Conservation (phyloP, 2,329 filamentous ascomycete genomes). For the Sporothrix brasiliensis region DNA sequence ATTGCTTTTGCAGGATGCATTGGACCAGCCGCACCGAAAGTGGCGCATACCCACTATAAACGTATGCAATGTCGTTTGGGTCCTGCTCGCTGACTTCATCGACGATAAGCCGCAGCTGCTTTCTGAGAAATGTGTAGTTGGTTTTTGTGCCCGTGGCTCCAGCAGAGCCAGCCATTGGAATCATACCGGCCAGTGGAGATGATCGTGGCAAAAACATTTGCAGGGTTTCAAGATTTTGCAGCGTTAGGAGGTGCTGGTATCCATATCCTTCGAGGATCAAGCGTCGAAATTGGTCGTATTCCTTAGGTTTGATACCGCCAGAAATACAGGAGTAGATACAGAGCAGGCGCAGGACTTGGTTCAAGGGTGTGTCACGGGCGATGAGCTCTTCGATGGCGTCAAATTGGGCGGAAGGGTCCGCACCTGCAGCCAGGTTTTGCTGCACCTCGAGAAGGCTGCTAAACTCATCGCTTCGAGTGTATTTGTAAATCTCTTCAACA, state of each 20-base stretch:
- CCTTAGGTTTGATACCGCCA: conserved; percentile 83
- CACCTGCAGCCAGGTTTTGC: conserved; percentile 89
- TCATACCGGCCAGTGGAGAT: conserved; percentile 77
- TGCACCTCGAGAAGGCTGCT: conserved; percentile 88
- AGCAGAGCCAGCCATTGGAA: conserved; percentile 68
- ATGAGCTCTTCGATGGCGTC: conserved; percentile 95
- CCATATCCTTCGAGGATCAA: conserved; percentile 91
- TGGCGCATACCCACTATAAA: conserved; percentile 95
- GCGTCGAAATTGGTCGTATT: conserved; percentile 86
- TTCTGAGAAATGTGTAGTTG: conserved; percentile 87
- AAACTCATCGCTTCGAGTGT: conserved; percentile 87
- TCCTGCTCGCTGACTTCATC: conserved; percentile 96
- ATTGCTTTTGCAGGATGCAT: conserved; percentile 87
- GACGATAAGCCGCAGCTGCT: conserved; percentile 83
- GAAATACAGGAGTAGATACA: conserved; percentile 91
- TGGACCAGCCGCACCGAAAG: conserved; percentile 89
- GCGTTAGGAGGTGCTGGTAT: conserved; percentile 89
- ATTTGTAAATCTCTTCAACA: conserved; percentile 92
- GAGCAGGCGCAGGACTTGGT: conserved; percentile 79
- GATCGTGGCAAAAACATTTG: conserved; percentile 79
- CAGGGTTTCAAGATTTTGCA: conserved; percentile 85
- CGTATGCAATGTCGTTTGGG: conserved; percentile 94
- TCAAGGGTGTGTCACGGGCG: conserved; percentile 76
- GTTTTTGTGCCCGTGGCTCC: conserved; percentile 68
- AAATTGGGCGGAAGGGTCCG: conserved; percentile 85